A percentile compares a stretch with the other conserved stretches of the same genome.
Evolutionary conservation across 371 early-diverging fungal species (phyloP).

Genomic region (Zychaea mexicana): DNA sequence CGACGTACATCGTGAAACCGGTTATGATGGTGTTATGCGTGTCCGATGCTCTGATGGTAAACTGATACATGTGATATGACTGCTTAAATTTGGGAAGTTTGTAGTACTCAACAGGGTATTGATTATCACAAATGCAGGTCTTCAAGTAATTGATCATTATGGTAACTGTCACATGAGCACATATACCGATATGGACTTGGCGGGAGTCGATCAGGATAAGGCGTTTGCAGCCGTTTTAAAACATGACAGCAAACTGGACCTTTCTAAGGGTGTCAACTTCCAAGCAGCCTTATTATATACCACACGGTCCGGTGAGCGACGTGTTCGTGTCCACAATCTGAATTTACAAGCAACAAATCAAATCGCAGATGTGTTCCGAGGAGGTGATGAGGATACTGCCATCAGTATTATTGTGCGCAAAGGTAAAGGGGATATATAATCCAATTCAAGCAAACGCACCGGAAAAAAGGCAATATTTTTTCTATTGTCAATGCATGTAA

Average conservation of each 20-base stretch:
- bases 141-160: constrained; percentile 88
- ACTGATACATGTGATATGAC: too few relatives aligned
- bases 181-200: constrained; percentile 90
- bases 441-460: too few relatives aligned
- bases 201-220: constrained; percentile 89
- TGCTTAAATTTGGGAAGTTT: too few relatives aligned
- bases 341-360: constrained; percentile 77
- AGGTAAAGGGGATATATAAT: too few relatives aligned
- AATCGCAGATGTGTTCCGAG: constrained; percentile 87
- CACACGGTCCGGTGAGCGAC: constrained; percentile 81
- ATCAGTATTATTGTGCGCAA: constrained; percentile 83
- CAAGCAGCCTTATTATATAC: constrained; percentile 95
- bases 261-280: constrained; percentile 81
- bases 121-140: too few relatives aligned
- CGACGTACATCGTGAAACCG: constrained; percentile 77
- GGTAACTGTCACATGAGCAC: constrained; percentile 96
- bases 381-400: constrained; percentile 91
- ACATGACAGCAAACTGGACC: constrained; percentile 92
- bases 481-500: background rate
- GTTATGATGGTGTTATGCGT: constrained; percentile 89
- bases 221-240: constrained; percentile 85
- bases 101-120: too few relatives aligned
- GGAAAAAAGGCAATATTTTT: background rate
- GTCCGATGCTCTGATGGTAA: constrained; percentile 88
- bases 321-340: constrained; percentile 91